Evolutionary conservation across 768 basidiomycete species (phyloP).

Genomic region (Leccinellum luteum): DNA sequence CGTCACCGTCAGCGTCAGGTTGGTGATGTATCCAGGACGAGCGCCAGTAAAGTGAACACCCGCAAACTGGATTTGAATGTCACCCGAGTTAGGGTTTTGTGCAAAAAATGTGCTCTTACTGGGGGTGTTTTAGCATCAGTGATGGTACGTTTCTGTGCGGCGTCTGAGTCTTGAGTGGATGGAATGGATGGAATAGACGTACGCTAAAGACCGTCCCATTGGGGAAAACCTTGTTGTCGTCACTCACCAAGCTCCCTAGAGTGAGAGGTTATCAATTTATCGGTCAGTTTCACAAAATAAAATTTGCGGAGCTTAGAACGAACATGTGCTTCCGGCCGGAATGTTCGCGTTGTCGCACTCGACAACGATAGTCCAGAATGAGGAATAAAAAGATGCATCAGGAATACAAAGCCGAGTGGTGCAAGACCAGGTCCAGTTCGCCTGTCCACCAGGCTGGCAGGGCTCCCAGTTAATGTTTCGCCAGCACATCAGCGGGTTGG

Average conservation of each 20-base stretch:
- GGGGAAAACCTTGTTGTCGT: constrained; percentile 6
- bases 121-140: neutral
- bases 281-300: neutral
- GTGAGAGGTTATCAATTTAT: neutral
- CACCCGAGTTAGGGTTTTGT: neutral
- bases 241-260: constrained; percentile 6
- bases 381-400: neutral
- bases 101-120: neutral
- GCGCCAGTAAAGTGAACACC: constrained; percentile 2
- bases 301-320: neutral
- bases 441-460: neutral
- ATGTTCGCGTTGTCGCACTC: constrained; percentile 5
- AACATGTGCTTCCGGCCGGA: constrained; percentile 5
- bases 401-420: constrained; percentile 6
- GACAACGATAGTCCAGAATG: constrained; percentile 12
- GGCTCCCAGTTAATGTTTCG: constrained; percentile 4
- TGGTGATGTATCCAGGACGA: neutral
- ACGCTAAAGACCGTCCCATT: constrained; percentile 8
- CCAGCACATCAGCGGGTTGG: neutral
- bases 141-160: neutral
- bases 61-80: neutral
- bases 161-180: neutral
- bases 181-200: neutral
- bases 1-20: neutral
- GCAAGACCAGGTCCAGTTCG: constrained; percentile 1